Conservation (phyloP, 176 grass and related monocot genomes). For the Thinopyrum elongatum region DNA sequence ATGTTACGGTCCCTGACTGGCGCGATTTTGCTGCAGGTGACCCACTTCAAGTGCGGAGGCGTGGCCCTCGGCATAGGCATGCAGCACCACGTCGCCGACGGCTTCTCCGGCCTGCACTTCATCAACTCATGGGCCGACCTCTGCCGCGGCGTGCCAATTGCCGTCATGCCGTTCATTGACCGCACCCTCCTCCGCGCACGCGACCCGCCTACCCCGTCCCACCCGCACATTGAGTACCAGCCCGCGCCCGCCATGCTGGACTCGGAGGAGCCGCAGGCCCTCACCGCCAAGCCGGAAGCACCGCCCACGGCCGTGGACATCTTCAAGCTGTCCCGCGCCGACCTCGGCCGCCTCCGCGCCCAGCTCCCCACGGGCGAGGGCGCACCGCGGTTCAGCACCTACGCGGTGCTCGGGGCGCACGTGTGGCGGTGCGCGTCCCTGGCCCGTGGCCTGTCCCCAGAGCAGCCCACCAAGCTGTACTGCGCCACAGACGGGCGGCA, state of each 20-base stretch:
- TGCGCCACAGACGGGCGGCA: constrained; percentile 79
- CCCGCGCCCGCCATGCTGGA: constrained; percentile 67
- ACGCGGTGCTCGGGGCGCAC: constrained; percentile 65
- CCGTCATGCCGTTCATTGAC: constrained; percentile 72
- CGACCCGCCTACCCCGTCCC: constrained; percentile 52
- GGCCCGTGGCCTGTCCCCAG: constrained; percentile 53
- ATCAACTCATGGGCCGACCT: constrained; percentile 95
- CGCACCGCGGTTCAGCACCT: constrained; percentile 57
- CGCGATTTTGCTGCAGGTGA: constrained; percentile 61
- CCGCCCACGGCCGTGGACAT: constrained; percentile 65
- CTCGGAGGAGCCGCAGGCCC: constrained; percentile 23
- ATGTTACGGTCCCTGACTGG: background rate
- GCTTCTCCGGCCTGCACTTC: constrained; percentile 87
- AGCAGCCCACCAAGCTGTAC: constrained; percentile 87
- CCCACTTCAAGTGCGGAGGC: constrained; percentile 87
- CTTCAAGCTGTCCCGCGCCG: constrained; percentile 55
- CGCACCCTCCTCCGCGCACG: constrained; percentile 72
- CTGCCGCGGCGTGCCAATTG: constrained; percentile 56
- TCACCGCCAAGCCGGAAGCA: constrained; percentile 24
- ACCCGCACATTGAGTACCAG: constrained; percentile 87
- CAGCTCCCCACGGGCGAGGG: constrained; percentile 27
- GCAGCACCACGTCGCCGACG: constrained; percentile 94
- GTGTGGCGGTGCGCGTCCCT: constrained; percentile 87
- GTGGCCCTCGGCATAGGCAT: constrained; percentile 80
- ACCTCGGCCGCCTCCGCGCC: constrained; percentile 49